phyloP scores from a whole-genome alignment of 495 filamentous ascomycete species.

The Talaromyces ruber region DNA sequence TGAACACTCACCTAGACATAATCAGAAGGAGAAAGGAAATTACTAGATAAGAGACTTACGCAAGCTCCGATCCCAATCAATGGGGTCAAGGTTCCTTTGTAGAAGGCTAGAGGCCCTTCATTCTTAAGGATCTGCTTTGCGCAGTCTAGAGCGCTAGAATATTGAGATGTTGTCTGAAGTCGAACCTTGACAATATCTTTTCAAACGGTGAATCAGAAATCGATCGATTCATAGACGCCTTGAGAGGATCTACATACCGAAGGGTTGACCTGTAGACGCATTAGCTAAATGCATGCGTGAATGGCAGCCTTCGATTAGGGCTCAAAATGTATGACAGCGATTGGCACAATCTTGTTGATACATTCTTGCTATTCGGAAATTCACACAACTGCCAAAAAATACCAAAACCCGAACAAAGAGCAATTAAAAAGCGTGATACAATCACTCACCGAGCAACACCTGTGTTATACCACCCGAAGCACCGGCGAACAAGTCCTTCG shows the following conservation, averaged over 20 bases:
- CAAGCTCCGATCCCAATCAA: conserved; percentile 95
- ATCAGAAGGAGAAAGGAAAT: background rate
- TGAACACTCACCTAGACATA: conserved; percentile 70
- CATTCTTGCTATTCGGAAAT: background rate
- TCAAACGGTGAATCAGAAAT: conserved; percentile 11
- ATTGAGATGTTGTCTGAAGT: conserved; percentile 78
- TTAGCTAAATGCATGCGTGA: conserved; percentile 16
- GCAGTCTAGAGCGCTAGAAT: conserved; percentile 69
- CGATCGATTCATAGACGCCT: background rate
- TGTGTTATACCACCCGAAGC: conserved; percentile 90
- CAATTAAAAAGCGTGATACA: background rate
- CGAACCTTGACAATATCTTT: conserved; percentile 96
- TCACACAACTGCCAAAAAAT: background rate
- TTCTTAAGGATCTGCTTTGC: conserved; percentile 76
- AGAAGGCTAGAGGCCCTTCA: conserved; percentile 88
- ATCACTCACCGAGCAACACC: conserved; percentile 76
- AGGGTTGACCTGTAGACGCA: conserved; percentile 69
- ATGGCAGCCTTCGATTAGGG: background rate
- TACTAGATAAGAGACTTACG: conserved; percentile 35
- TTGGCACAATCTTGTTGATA: background rate
- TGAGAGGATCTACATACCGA: conserved; percentile 43
- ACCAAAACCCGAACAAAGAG: background rate
- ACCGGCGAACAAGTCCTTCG: conserved; percentile 88
- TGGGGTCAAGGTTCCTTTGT: conserved; percentile 97
- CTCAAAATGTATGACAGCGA: background rate